Percentiles rank a stretch among this genome's conserved stretches.
These are phyloP conservation scores for Lycium barbarum DNA, from an alignment of 257 asterid species.

Conservation along the genomic window DNA sequence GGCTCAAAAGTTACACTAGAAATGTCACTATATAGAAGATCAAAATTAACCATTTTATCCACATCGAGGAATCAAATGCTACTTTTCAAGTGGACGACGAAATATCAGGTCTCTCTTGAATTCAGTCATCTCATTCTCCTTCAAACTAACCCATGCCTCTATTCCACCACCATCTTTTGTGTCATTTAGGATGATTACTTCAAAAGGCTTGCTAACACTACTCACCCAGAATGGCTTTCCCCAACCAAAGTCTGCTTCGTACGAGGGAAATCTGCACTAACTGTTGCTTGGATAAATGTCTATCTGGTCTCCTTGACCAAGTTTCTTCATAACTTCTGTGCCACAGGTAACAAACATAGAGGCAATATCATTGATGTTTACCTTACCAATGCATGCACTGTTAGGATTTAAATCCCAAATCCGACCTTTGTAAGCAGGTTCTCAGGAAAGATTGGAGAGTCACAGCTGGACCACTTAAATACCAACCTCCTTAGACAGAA, in stretches of 20 bases:
- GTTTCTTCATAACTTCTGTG: not conserved
- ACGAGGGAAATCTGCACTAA: slow-evolving; percentile 23
- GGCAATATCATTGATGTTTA: not conserved
- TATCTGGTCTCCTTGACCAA: not conserved
- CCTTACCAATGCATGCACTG: not conserved
- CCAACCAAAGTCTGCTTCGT: slow-evolving; percentile 53
- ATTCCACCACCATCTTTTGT: slow-evolving; percentile 38
- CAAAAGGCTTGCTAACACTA: not conserved
- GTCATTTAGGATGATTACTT: slow-evolving; percentile 14
- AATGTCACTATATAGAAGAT: no score
- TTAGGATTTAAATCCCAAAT: no score
- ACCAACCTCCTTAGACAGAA: no score
- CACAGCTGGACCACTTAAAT: no score
- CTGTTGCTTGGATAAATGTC: not conserved
- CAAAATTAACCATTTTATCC: no score
- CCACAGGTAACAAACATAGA: not conserved
- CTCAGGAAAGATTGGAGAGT: no score
- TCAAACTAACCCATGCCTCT: slow-evolving; percentile 44
- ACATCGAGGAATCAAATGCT: no score
- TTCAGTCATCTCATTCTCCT: slow-evolving; percentile 29
- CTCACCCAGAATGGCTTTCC: slow-evolving; percentile 41
- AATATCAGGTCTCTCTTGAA: not conserved
- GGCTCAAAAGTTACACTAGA: no score
- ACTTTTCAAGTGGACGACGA: no score
- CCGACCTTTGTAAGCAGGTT: no score